Evolutionary conservation across 768 basidiomycete genomes (phyloP), one percentile per base, ranked within the genome.

Genomic region (Antrodiella citrinella): DNA sequence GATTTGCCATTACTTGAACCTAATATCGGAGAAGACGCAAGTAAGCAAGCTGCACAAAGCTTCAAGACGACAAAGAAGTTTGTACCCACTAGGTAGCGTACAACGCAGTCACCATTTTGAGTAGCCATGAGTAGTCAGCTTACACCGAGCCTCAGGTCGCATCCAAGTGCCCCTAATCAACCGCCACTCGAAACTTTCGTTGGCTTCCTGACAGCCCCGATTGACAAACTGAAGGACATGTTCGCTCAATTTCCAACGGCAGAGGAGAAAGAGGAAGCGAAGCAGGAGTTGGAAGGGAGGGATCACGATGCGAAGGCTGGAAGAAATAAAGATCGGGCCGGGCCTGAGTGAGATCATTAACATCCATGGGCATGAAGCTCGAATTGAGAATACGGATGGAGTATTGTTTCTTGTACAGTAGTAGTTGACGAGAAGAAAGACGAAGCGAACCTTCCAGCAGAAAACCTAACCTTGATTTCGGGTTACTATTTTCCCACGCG

Each of bases 41-140:
- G 76, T 53, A 55, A 65, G 22, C 45, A 63, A n/a, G 76, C 78
- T 0, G 78, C 80, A 1, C 50, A 54, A 19, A 65, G 57, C 26
- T 84, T 83, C 65, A 69, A 62, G 54, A 63, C 69, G 47, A 82
- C 81, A 1, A 84, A 84, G 68, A 74, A 76, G 54, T 79, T 82
- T 52, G 80, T 70, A 4, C 82, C 81, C 0, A 82, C 82, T 7
- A 69, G 77, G 80, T 78, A 19, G 11, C 10, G 11, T 25, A 19
- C 18, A 19, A n/a, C 43, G 9, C 18, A 20, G 19, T 13, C 50
- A 23, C 23, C 26, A 45, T 47, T 2, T 48, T 44, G 26, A 20
- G 18, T 44, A 13, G 19, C 46, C 50, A 18, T 24, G 19, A 25
- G 44, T 41, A 57, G n/a, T n/a, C n/a, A n/a, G n/a, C n/a, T n/a